These are phyloP conservation scores for Dendrobium huoshanense DNA, from an alignment of 106 monocot genomes.

Conservation along the genomic window DNA sequence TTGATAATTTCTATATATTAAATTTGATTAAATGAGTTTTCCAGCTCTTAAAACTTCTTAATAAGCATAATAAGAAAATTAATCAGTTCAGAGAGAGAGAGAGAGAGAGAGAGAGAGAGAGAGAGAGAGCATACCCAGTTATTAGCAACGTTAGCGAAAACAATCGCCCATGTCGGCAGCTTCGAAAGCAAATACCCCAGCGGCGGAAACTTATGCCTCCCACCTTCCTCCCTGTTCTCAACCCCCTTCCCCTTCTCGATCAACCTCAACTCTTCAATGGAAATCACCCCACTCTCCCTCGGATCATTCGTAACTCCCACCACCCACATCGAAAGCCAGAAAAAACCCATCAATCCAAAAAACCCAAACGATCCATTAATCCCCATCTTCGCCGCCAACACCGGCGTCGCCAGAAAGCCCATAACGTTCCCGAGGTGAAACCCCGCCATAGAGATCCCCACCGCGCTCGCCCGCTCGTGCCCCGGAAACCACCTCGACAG, in stretches of 20 bases:
- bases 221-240: not conserved
- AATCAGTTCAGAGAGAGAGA: too few species aligned
- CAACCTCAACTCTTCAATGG: conserved; percentile 32
- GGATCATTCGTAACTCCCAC: conserved; percentile 38
- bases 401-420: conserved; percentile 65
- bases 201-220: conserved; percentile 22
- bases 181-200: conserved; percentile 56
- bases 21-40: too few species aligned
- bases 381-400: conserved; percentile 51
- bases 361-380: conserved; percentile 54
- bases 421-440: conserved; percentile 89
- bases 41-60: too few species aligned
- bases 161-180: conserved; percentile 66
- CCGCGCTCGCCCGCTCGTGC: conserved; percentile 77
- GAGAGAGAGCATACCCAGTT: conserved; percentile 62
- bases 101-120: not conserved
- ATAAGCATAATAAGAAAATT: too few species aligned
- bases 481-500: conserved; percentile 81
- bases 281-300: conserved; percentile 34
- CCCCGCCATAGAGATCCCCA: conserved; percentile 91
- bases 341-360: conserved; percentile 57
- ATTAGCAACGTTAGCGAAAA: conserved; percentile 80
- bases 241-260: conserved; percentile 36
- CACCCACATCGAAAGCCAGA: conserved; percentile 58
- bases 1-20: too few species aligned